Evolutionary conservation across 805 yeast species (phyloP), one percentile per base, ranked within the genome.

Genomic region (Blastobotrys parvus): DNA sequence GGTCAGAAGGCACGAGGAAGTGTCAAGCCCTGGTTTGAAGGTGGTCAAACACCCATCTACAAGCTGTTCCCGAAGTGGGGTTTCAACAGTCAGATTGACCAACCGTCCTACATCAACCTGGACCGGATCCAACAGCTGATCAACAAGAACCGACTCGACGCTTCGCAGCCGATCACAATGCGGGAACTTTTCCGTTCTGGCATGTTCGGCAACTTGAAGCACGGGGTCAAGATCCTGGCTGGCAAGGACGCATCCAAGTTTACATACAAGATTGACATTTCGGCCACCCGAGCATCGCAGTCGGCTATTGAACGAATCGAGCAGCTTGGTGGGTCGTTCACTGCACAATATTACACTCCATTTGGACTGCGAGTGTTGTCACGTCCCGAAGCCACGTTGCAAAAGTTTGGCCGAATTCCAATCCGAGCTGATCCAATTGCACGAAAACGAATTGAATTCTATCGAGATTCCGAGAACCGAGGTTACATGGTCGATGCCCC

Each of bases 1-100:
- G 98, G 98, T 77, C 97, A 90, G 63, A 90, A 90, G 68, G 96
- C 97, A 8, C 78, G 97, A 66, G 84, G 90, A 31, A 76, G 80
- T 34, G 90, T 90, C 23, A 90, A 88, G 44, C 77, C 82, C 46
- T 86, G 94, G 90, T 87, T 90, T 61, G 98, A 92, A 70, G 98
- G 98, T 77, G 97, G 98, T 61, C 98, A 92, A 62, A 92, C 97
- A 1, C 97, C 97, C 20, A 78, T 82, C 59, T 78, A 78, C 63
- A 75, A 83, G 63, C 68, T 83, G 52, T 79, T 86, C 64, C 95
- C 97, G 52, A 90, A 90, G 60, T 48, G 44, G 3, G 97, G 97
- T 6, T 88, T 88, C 68, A 78, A 75, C 55, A 52, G 59, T 21
- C 50, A 47, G 46, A 42, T 59, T 25, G 52, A 55, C n/a, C 41